Evolutionary conservation across 352 stramenopile genomes (phyloP).

Genomic region (Thalassiosira mediterranea): DNA sequence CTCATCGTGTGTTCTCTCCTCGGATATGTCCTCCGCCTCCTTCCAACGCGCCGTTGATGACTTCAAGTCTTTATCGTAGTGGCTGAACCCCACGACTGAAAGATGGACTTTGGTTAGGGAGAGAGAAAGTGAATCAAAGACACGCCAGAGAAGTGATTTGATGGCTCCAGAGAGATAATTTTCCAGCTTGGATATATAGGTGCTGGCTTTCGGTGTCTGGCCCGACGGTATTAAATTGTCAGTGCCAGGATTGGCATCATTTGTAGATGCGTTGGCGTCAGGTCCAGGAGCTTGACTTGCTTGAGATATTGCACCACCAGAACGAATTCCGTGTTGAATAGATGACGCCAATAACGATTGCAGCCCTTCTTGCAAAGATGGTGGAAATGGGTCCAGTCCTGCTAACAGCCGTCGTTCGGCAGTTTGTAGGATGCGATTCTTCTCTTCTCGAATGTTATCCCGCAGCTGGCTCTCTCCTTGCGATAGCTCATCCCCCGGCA

Average conservation of each 20-base stretch:
- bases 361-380: constrained; percentile 30
- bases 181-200: constrained; percentile 47
- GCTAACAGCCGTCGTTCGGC: constrained; percentile 53
- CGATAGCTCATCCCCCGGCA: constrained; percentile 1
- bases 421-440: constrained; percentile 54
- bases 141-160: constrained; percentile 51
- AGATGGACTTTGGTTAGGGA: constrained; percentile 46
- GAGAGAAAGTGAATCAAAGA: constrained; percentile 55
- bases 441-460: constrained; percentile 48
- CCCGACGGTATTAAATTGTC: neutral
- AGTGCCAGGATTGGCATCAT: constrained; percentile 14
- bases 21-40: neutral
- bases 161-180: constrained; percentile 54
- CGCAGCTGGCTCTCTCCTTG: constrained; percentile 10
- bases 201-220: neutral
- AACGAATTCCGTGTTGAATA: constrained; percentile 25
- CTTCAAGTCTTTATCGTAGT: constrained; percentile 56
- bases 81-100: constrained; percentile 49
- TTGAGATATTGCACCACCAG: neutral
- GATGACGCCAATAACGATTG: constrained; percentile 39
- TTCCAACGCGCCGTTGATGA: neutral
- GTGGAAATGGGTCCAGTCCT: constrained; percentile 57
- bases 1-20: constrained; percentile 11
- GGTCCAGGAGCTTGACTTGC: neutral
- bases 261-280: neutral